Conservation (phyloP, 2,329 filamentous ascomycete genomes). For the Zymoseptoria ardabiliae region DNA sequence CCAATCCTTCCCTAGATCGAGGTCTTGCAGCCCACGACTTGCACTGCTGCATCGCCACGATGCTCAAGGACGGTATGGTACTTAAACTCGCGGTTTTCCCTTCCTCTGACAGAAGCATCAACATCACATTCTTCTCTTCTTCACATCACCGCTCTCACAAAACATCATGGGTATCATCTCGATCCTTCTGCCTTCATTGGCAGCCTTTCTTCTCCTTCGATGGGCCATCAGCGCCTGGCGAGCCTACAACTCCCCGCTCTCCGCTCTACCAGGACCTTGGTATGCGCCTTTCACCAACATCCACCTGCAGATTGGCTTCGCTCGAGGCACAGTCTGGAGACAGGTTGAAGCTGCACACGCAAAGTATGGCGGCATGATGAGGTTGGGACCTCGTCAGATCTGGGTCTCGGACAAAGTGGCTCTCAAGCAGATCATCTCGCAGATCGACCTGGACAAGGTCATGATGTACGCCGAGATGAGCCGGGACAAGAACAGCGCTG, state of each 20-base stretch:
- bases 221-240: neutral
- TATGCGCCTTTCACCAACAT: conserved; percentile 5
- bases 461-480: conserved; percentile 12
- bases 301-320: conserved; percentile 4
- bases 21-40: no score
- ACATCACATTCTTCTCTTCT: no score
- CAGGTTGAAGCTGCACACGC: conserved; percentile 3
- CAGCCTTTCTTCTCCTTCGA: neutral
- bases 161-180: neutral
- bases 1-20: no score
- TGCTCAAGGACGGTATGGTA: no score
- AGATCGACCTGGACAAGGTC: conserved; percentile 8
- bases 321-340: conserved; percentile 4
- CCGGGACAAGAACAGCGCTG: conserved; percentile 4
- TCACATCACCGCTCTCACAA: neutral
- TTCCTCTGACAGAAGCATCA: no score
- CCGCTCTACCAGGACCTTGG: conserved; percentile 5
- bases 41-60: no score
- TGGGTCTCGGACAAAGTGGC: conserved; percentile 5
- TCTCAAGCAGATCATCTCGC: conserved; percentile 6
- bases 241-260: conserved; percentile 4
- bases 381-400: conserved; percentile 6
- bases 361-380: conserved; percentile 4
- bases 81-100: no score
- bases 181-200: neutral